phyloP scores from a whole-genome alignment of 129 eudicot genomes.

The Solidago caesia region DNA sequence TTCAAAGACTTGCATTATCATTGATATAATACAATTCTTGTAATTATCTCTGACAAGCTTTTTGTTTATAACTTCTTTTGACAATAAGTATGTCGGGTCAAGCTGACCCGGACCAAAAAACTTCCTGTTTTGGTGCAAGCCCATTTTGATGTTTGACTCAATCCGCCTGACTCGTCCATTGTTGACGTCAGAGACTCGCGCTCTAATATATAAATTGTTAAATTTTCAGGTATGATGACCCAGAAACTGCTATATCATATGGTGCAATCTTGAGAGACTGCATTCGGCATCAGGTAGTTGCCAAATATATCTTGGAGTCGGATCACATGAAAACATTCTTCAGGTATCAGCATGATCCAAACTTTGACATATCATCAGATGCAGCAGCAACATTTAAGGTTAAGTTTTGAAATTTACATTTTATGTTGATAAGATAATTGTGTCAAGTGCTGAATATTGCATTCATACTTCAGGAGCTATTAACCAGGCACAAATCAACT shows the following conservation, averaged over 20 bases:
- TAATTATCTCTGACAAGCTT: background rate
- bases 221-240: conserved; percentile 54
- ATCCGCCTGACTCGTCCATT: too few relatives aligned
- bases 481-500: conserved; percentile 90
- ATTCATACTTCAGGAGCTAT: conserved; percentile 55
- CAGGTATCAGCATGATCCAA: conserved; percentile 65
- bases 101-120: background rate
- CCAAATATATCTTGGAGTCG: conserved; percentile 78
- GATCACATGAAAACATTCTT: conserved; percentile 82
- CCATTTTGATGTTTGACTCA: background rate
- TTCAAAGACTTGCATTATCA: background rate
- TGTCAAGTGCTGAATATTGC: background rate
- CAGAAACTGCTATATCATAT: conserved; percentile 66
- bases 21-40: background rate
- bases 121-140: background rate
- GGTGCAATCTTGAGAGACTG: conserved; percentile 91
- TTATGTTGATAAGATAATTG: background rate
- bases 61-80: background rate
- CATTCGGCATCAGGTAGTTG: conserved; percentile 78
- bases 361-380: conserved; percentile 87
- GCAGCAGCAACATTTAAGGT: conserved; percentile 87
- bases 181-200: background rate
- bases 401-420: conserved; percentile 12
- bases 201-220: conserved; percentile 1
- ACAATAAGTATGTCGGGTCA: background rate